Evolutionary conservation across 1,139 yeast species (phyloP).

Genomic region (Lodderomyces theae): DNA sequence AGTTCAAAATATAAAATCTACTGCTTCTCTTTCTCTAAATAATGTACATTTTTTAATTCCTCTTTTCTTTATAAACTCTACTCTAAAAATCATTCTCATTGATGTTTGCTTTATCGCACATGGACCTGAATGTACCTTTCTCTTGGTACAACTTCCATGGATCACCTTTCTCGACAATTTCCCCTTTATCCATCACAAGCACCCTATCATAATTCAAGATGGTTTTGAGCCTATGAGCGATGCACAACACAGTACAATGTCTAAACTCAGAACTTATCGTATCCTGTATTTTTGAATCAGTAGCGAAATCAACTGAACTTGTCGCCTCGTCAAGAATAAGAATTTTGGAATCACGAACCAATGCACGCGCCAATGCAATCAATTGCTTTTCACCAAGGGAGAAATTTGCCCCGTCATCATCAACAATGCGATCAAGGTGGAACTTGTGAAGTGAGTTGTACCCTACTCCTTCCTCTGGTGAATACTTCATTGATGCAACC

Average conservation of each 20-base stretch:
- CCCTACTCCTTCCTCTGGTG: background rate
- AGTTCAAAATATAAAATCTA: no score
- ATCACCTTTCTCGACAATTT: constrained; percentile 56
- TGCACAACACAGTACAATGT: constrained; percentile 40
- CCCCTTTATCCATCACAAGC: constrained; percentile 49
- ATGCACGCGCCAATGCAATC: constrained; percentile 41
- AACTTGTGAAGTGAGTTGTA: constrained; percentile 25
- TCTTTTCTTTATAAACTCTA: no score
- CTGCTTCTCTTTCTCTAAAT: no score
- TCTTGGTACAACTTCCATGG: constrained; percentile 33
- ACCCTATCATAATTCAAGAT: constrained; percentile 37
- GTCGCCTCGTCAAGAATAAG: constrained; percentile 44
- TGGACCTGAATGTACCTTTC: constrained; percentile 38
- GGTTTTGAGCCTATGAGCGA: constrained; percentile 42
- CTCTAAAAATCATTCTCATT: constrained; percentile 22
- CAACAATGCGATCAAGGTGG: constrained; percentile 37
- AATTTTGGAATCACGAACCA: constrained; percentile 37
- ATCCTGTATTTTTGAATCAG: constrained; percentile 38
- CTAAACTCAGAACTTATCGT: constrained; percentile 34
- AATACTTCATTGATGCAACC: background rate
- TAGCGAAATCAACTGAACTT: constrained; percentile 42
- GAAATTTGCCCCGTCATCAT: constrained; percentile 40
- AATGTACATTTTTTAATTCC: no score
- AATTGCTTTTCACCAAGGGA: constrained; percentile 43
- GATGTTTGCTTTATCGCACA: constrained; percentile 61